Conservation (phyloP, 2,329 filamentous ascomycete species). For the Verticillium klebahnii region DNA sequence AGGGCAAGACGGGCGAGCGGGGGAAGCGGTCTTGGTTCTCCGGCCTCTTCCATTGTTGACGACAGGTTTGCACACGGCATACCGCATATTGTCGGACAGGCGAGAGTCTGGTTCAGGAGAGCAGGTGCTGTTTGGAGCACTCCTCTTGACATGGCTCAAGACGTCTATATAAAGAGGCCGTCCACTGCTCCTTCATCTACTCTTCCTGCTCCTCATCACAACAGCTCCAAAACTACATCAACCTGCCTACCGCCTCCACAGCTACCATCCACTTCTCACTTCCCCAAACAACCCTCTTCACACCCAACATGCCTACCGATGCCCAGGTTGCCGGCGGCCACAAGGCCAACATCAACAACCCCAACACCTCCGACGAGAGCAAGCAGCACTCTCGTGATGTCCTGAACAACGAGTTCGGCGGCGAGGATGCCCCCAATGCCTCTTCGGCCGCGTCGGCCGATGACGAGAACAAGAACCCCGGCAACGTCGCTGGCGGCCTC, state of each 20-base stretch:
- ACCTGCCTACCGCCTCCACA: not conserved
- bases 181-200: not conserved
- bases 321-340: slow-evolving; percentile 51
- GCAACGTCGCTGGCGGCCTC: slow-evolving; percentile 46
- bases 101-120: not conserved
- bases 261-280: not conserved
- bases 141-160: not conserved
- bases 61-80: not conserved
- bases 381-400: slow-evolving; percentile 51
- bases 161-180: slow-evolving; percentile 9
- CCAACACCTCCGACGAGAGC: slow-evolving; percentile 48
- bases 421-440: slow-evolving; percentile 29
- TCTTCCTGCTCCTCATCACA: slow-evolving; percentile 1
- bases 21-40: not conserved
- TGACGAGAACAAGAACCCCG: slow-evolving; percentile 43
- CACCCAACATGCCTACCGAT: slow-evolving; percentile 39
- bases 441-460: slow-evolving; percentile 16
- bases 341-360: slow-evolving; percentile 55
- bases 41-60: not conserved
- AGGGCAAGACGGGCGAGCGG: not conserved
- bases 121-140: not conserved
- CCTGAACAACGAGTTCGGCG: slow-evolving; percentile 45
- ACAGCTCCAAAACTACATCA: not conserved
- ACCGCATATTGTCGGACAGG: not conserved
- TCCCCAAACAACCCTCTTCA: not conserved